Conservation (phyloP, 108 stramenopile genomes). For the Pelagomonas calceolata region DNA sequence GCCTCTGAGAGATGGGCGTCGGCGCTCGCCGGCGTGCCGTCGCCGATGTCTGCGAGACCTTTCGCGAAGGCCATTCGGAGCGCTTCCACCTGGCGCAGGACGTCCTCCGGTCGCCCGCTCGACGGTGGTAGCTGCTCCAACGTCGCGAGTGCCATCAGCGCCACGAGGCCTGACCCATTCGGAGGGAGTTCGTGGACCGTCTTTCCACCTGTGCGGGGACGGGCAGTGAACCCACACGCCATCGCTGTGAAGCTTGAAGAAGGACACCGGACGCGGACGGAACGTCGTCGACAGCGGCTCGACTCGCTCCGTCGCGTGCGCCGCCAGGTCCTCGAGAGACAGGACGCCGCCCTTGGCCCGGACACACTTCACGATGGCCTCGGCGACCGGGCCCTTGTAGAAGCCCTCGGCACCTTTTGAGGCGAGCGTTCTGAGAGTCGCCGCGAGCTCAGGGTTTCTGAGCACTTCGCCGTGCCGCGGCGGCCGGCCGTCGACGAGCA, state of each 20-base stretch:
- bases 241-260: no score
- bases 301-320: constrained; percentile 57
- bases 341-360: constrained; percentile 66
- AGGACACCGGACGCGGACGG: no score
- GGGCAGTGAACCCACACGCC: no score
- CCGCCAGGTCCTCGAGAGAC: constrained; percentile 64
- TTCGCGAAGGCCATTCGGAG: constrained; percentile 83
- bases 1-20: background rate
- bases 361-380: constrained; percentile 65
- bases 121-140: constrained; percentile 24
- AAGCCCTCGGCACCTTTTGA: constrained; percentile 70
- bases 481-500: constrained; percentile 46
- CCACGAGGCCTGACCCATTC: constrained; percentile 84
- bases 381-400: constrained; percentile 65
- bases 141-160: constrained; percentile 73
- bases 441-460: constrained; percentile 70
- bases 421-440: constrained; percentile 65
- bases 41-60: constrained; percentile 59
- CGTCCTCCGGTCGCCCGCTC: constrained; percentile 25
- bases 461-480: constrained; percentile 59
- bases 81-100: constrained; percentile 70
- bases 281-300: constrained; percentile 64
- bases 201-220: no score
- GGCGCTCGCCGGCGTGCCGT: constrained; percentile 36
- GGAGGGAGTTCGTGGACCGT: constrained; percentile 82